Evolutionary conservation across 2,329 filamentous ascomycete genomes (phyloP), one percentile per base, ranked within the genome.

Genomic region (Colletotrichum shisoi): DNA sequence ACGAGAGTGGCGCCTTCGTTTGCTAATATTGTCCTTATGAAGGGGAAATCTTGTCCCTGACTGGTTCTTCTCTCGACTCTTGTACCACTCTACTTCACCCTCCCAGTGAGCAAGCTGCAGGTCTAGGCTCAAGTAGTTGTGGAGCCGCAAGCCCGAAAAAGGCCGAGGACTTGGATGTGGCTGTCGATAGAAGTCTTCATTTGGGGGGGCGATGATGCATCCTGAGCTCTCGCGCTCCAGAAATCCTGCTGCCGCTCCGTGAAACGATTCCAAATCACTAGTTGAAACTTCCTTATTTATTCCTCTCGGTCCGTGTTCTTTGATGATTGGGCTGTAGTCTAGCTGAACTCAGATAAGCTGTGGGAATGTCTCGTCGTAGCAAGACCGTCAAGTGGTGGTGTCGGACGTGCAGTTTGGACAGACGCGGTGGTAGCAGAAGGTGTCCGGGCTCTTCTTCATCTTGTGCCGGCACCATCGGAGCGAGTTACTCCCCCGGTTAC

Each of bases 381-480:
- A 31, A 8, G 5, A 42, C 2, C 12, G 12, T 67, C 48, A 62
- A 31, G 49, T 49, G 44, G 24, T 31, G 21, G 40, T 27, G 64
- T 83, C 80, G 12, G 77, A 67, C 51, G 74, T 75, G 67, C 83
- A 85, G 3, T 70, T 71, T 45, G 76, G 73, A 71, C 84, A 86
- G 57, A 84, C 79, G n/a, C 75, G 74, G 66, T 86, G 84, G 69
- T 84, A 84, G 73, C 83, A 86, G 51, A 84, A 81, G 1, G 81
- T 82, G 69, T 85, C 80, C 11, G 82, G 81, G 67, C 81, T 80
- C 13, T 77, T 78, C 60, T 75, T 77, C 78, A 81, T 79, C 60
- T 75, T 79, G 67, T 83, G 80, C 40, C 78, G 74, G 70, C 84
- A 85, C 76, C 77, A 81, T 24, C 76, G 75, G 54, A 79, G 79